Conservation (phyloP, 805 yeast genomes). For the Hanseniaspora jakobsenii region DNA sequence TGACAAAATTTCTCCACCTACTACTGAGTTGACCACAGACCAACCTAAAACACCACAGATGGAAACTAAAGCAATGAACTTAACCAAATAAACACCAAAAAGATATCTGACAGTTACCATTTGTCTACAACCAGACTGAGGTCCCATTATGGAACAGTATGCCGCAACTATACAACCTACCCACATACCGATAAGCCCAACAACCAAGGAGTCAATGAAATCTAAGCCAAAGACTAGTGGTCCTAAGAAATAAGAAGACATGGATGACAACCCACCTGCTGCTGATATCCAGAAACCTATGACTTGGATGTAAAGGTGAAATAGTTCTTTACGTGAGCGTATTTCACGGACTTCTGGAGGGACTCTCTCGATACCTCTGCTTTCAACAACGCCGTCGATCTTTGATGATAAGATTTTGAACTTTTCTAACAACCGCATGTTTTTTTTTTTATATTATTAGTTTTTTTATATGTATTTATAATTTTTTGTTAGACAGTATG, state of each 20-base stretch:
- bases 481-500: too few species aligned
- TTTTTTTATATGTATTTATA: too few species aligned
- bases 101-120: conserved; percentile 71
- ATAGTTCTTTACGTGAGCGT: conserved; percentile 16
- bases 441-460: conserved; percentile 20
- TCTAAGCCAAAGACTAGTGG: conserved; percentile 61
- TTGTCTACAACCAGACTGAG: conserved; percentile 79
- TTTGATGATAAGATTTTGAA: conserved; percentile 26
- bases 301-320: conserved; percentile 35
- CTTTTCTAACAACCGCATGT: conserved; percentile 2
- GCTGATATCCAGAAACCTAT: conserved; percentile 75
- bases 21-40: conserved; percentile 82
- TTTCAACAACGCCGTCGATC: conserved; percentile 55
- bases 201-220: conserved; percentile 47
- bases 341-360: conserved; percentile 53
- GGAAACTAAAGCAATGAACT: conserved; percentile 58
- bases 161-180: conserved; percentile 71
- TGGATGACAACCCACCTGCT: conserved; percentile 77
- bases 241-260: conserved; percentile 72
- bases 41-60: conserved; percentile 78
- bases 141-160: conserved; percentile 78
- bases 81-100: conserved; percentile 80
- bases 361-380: conserved; percentile 68
- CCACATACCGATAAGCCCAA: conserved; percentile 52
- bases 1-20: conserved; percentile 73